phyloP scores from a whole-genome alignment of 108 stramenopile species.

The Cyclostephanos invisitatus region DNA sequence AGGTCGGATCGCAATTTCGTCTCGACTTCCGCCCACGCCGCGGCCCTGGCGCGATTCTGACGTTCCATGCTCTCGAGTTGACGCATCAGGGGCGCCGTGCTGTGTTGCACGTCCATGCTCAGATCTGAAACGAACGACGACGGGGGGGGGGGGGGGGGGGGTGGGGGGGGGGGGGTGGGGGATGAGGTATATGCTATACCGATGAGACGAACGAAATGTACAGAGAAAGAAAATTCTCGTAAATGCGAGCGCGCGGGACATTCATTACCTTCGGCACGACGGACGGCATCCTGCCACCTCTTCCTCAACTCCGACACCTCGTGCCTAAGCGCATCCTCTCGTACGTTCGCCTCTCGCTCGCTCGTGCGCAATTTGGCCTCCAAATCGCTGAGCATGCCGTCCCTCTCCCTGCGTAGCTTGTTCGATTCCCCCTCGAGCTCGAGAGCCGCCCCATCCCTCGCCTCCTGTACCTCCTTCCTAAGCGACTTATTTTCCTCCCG shows the following conservation, averaged over 20 bases:
- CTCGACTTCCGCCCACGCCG: conserved; percentile 75
- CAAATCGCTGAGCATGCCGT: conserved; percentile 64
- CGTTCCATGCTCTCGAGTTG: conserved; percentile 83
- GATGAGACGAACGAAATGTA: background rate
- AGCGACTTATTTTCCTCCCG: conserved; percentile 57
- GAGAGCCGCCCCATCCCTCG: conserved; percentile 52
- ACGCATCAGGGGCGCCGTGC: conserved; percentile 78
- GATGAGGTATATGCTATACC: background rate
- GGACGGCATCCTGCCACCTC: conserved; percentile 87
- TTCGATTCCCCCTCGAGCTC: conserved; percentile 64
- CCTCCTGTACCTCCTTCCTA: conserved; percentile 54
- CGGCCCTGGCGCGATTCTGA: conserved; percentile 68
- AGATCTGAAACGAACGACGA: conserved; percentile 54
- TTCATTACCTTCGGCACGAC: conserved; percentile 70
- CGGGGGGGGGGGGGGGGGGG: too few species aligned
- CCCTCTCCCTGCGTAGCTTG: conserved; percentile 66
- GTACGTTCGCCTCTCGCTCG: conserved; percentile 73
- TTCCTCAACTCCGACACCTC: conserved; percentile 81
- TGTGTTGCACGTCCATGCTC: conserved; percentile 82
- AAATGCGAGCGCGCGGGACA: background rate
- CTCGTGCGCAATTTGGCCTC: conserved; percentile 72
- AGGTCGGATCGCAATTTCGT: conserved; percentile 70
- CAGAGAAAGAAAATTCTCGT: background rate
- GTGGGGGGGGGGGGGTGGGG: too few species aligned
- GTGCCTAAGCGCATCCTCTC: conserved; percentile 84